Evolutionary conservation across 2,329 filamentous ascomycete species (phyloP).

Genomic region (Aspergillus arachidicola): DNA sequence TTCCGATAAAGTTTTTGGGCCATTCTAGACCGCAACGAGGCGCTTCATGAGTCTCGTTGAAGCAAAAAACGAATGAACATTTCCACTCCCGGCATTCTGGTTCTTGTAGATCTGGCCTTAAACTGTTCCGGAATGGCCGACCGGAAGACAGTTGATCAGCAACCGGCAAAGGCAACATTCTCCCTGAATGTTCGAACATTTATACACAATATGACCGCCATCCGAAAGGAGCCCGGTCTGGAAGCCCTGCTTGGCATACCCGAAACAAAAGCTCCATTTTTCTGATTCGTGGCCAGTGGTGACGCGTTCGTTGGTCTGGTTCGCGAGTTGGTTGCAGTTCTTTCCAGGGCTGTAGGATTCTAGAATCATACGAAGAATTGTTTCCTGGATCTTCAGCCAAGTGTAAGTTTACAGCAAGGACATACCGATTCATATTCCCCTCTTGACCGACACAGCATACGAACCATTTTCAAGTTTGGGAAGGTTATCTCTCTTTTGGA

Average conservation of each 20-base stretch:
- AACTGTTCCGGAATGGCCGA: neutral
- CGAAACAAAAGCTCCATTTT: neutral
- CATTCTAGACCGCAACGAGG: constrained; percentile 5
- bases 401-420: neutral
- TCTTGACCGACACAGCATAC: neutral
- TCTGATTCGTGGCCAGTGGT: neutral
- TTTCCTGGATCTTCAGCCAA: neutral
- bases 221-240: neutral
- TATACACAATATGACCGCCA: neutral
- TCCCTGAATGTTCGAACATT: neutral
- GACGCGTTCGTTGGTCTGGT: neutral
- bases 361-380: neutral
- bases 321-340: neutral
- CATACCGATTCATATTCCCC: neutral
- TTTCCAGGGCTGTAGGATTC: neutral
- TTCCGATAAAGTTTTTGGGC: constrained; percentile 10
- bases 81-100: neutral
- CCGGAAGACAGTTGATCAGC: neutral
- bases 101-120: neutral
- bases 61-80: neutral
- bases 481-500: no score
- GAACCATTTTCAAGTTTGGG: neutral
- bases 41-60: neutral
- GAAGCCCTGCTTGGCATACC: neutral
- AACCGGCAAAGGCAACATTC: neutral